These are phyloP conservation scores for Durio zibethinus DNA, from an alignment of 345 rosid species.

Conservation along the genomic window DNA sequence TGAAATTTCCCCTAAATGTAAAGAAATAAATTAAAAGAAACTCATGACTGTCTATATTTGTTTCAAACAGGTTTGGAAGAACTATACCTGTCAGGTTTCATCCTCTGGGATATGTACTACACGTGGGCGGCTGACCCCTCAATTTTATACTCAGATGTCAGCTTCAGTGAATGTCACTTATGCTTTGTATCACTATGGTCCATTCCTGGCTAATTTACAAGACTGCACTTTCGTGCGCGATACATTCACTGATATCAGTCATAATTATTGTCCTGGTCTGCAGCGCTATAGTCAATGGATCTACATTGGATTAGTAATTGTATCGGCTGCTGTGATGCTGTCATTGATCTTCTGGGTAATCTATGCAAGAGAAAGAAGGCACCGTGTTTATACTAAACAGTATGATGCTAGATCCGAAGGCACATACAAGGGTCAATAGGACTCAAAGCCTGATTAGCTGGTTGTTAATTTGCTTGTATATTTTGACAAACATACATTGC, in stretches of 20 bases:
- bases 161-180: conserved; percentile 77
- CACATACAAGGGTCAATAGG: conserved; percentile 33
- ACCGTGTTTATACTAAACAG: conserved; percentile 71
- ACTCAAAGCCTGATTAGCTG: not conserved
- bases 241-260: conserved; percentile 56
- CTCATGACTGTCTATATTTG: not conserved
- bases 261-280: conserved; percentile 60
- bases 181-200: conserved; percentile 68
- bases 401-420: conserved; percentile 30
- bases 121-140: conserved; percentile 73
- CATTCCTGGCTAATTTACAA: conserved; percentile 66
- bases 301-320: conserved; percentile 69
- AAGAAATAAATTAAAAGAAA: not conserved
- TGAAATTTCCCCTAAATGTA: not conserved
- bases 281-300: conserved; percentile 61
- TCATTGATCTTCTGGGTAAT: conserved; percentile 92
- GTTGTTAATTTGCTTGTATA: not conserved
- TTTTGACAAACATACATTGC: not conserved
- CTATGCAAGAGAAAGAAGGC: conserved; percentile 79
- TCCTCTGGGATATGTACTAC: conserved; percentile 57
- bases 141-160: conserved; percentile 54
- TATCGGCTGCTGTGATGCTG: conserved; percentile 81
- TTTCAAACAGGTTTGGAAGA: conserved; percentile 64
- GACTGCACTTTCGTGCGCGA: conserved; percentile 81
- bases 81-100: conserved; percentile 45